A percentile compares a stretch with the other conserved stretches of the same genome.
Conservation (phyloP, 2,329 filamentous ascomycete genomes). For the Curvularia sp. region DNA sequence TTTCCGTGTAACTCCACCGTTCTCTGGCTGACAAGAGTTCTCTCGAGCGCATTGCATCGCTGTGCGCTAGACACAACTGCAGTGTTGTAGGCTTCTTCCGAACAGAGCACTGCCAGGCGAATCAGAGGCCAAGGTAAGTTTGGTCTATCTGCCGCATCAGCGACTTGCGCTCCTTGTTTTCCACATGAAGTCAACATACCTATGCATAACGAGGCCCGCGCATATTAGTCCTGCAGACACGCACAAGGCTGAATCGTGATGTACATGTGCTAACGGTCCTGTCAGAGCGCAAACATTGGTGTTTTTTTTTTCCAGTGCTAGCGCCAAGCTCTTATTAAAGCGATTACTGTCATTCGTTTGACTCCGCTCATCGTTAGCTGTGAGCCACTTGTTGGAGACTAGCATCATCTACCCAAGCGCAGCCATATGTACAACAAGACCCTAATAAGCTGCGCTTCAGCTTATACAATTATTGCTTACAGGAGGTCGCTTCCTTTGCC, state of each 20-base stretch:
- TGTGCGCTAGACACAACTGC: conserved; percentile 4
- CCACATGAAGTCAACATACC: background rate
- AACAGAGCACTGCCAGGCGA: conserved; percentile 1
- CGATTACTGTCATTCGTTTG: background rate
- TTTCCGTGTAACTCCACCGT: background rate
- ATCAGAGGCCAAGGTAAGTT: conserved; percentile 3
- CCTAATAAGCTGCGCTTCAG: too few species aligned
- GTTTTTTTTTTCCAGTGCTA: too few species aligned
- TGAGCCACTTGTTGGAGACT: background rate
- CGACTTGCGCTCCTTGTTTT: background rate
- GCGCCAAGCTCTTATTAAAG: too few species aligned
- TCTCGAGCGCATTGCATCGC: background rate
- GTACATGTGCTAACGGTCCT: too few species aligned
- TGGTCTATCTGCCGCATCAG: conserved; percentile 1
- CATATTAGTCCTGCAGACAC: background rate
- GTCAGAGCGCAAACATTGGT: too few species aligned
- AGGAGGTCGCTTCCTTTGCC: background rate
- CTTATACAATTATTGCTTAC: too few species aligned
- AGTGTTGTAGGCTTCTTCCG: conserved; percentile 6
- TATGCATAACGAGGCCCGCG: background rate
- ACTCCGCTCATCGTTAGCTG: background rate
- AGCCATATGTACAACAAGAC: too few species aligned
- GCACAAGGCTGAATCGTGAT: background rate
- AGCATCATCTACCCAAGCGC: background rate
- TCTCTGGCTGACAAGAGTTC: background rate